Percentiles rank a stretch among this genome's conserved stretches.
These are phyloP conservation scores for Plasmodium inui DNA, from an alignment of 169 alveolate genomes.

Conservation along the genomic window DNA sequence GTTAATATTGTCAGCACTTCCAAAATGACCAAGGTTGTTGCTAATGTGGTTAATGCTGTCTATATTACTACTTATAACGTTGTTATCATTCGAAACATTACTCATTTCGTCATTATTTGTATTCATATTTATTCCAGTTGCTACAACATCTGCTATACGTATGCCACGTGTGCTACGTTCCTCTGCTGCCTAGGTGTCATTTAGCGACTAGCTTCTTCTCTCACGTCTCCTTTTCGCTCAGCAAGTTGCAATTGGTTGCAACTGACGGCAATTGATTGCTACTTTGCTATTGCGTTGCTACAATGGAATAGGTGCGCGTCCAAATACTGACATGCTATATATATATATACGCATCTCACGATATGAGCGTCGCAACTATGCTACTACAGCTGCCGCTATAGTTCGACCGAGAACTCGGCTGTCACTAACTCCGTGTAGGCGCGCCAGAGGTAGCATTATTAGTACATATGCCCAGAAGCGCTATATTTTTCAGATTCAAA, in stretches of 20 bases:
- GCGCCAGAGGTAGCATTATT: neutral
- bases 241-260: neutral
- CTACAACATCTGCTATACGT: neutral
- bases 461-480: neutral
- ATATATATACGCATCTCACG: neutral
- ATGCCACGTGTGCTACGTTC: neutral
- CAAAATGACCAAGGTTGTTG: neutral
- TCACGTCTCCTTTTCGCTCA: neutral
- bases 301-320: neutral
- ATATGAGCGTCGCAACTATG: neutral
- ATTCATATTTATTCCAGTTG: neutral
- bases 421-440: neutral
- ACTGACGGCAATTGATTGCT: neutral
- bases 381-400: neutral
- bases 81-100: neutral
- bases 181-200: neutral
- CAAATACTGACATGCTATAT: neutral
- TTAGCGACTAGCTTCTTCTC: neutral
- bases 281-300: neutral
- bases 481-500: neutral
- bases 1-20: neutral
- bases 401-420: neutral
- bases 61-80: neutral
- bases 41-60: neutral
- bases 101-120: neutral